Evolutionary conservation across 2,329 filamentous ascomycete species (phyloP), one percentile per base, ranked within the genome.

Genomic region (Alternaria hordeiaustralica): DNA sequence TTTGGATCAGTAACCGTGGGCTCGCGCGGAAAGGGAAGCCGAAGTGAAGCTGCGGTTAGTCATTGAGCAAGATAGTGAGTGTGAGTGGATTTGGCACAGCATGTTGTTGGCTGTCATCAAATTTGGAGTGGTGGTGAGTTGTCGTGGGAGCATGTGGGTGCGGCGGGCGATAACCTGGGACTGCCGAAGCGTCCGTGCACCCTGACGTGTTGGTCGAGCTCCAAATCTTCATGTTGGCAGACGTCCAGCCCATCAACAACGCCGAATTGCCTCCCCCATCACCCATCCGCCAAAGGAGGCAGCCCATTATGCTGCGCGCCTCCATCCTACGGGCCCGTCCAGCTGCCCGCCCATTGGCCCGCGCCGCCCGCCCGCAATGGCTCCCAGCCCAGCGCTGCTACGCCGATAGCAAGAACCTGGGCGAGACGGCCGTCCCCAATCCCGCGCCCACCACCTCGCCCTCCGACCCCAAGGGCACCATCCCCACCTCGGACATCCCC

Each of bases 221-320:
- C 60, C 63, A 63, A 67, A 65, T 67, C 64, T 71, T 67, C 68
- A 61, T 63, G 64, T 66, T 66, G 63, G 53, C 55, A 11, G 25
- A 46, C 56, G 50, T 26, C 49, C 33, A 66, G 61, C 63, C 60
- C 58, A 69, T 54, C 62, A 65, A 33, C 67, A 60, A 63, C 61
- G 53, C 60, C 68, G 61, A 41, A 41, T 64, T 36, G 9, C 65
- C 56, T 55, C 58, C 64, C 60, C 26, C 30, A 53, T 23, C 47
- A 18, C 46, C 63, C n/a, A n/a, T n/a, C n/a, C n/a, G n/a, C n/a
- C n/a, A n/a, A n/a, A n/a, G n/a, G n/a, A 74, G 74, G 75, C 80
- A 80, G 84, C 83, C 78, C 81, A 83, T 75, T 73, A 87, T 87
- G 85, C 83, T 87, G 84, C 85, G 85, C 80, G 83, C 82, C 74